These are phyloP conservation scores for Verticillium longisporum DNA, from an alignment of 2,329 filamentous ascomycete species.

Conservation along the genomic window DNA sequence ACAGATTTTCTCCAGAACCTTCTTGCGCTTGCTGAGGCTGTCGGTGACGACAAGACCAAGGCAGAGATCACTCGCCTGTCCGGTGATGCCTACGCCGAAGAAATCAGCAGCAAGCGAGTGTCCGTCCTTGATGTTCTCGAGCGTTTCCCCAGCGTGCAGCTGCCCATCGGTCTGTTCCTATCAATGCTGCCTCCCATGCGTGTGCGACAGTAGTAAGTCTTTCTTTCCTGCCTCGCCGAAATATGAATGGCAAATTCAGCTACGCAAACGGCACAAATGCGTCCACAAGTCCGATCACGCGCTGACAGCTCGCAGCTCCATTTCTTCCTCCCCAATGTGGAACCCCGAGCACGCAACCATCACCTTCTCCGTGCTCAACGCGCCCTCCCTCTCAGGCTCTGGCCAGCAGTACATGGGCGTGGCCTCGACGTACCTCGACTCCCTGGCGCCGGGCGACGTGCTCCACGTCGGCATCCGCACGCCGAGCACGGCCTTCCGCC, in stretches of 20 bases:
- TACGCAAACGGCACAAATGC: too few species aligned
- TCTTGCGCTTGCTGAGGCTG: conserved; percentile 11
- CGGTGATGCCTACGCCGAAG: conserved; percentile 27
- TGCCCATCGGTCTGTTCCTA: conserved; percentile 54
- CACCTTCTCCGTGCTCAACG: conserved; percentile 54
- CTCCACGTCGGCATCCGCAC: conserved; percentile 43
- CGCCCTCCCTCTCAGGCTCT: conserved; percentile 37
- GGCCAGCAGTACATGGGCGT: conserved; percentile 48
- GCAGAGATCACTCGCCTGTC: conserved; percentile 28
- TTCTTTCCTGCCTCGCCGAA: not conserved
- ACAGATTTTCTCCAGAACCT: conserved; percentile 21
- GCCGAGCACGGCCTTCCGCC: conserved; percentile 31
- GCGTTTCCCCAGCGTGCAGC: conserved; percentile 39
- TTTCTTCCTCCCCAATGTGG: conserved; percentile 61
- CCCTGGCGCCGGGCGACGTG: conserved; percentile 33
- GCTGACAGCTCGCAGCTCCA: conserved; percentile 31
- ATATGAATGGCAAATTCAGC: not conserved
- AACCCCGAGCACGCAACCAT: conserved; percentile 49
- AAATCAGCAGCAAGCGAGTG: conserved; percentile 39
- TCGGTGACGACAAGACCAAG: conserved; percentile 23
- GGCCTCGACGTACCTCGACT: conserved; percentile 53
- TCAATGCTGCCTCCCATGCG: conserved; percentile 58
- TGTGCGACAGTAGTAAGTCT: conserved; percentile 21
- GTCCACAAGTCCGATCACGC: conserved; percentile 9
- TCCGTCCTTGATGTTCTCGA: conserved; percentile 57